These are phyloP conservation scores for Apiospora pterosperma DNA, from an alignment of 2,329 filamentous ascomycete species.

Conservation along the genomic window DNA sequence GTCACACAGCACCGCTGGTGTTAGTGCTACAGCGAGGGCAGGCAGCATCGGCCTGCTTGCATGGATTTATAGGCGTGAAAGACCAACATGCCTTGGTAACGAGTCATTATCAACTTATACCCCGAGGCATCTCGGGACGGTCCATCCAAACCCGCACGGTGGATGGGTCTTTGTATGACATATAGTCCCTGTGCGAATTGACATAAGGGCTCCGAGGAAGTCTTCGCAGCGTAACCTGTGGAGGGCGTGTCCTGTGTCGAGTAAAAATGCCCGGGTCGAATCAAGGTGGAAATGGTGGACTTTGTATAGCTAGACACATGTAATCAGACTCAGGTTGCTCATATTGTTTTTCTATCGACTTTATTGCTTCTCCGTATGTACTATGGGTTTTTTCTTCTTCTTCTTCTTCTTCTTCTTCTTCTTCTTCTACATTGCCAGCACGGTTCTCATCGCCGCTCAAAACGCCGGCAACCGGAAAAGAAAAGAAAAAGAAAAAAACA, in stretches of 20 bases:
- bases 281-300: neutral
- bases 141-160: neutral
- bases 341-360: constrained; percentile 30
- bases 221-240: neutral
- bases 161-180: neutral
- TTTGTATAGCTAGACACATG: neutral
- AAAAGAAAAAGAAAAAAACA: constrained; percentile 8
- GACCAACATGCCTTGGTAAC: neutral
- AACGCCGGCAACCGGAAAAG: neutral
- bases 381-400: constrained; percentile 7
- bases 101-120: neutral
- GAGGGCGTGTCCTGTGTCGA: neutral
- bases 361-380: constrained; percentile 6
- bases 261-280: neutral
- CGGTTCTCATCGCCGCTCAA: constrained; percentile 2
- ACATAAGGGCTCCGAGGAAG: no score
- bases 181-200: no score
- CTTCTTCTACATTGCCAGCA: constrained; percentile 8
- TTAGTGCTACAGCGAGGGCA: neutral
- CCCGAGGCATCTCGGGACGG: neutral
- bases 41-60: neutral
- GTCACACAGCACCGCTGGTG: neutral
- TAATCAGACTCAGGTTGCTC: constrained; percentile 55
- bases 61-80: neutral
- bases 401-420: constrained; percentile 7